phyloP scores from a whole-genome alignment of 352 stramenopile species.

The Globisporangium canariense region DNA sequence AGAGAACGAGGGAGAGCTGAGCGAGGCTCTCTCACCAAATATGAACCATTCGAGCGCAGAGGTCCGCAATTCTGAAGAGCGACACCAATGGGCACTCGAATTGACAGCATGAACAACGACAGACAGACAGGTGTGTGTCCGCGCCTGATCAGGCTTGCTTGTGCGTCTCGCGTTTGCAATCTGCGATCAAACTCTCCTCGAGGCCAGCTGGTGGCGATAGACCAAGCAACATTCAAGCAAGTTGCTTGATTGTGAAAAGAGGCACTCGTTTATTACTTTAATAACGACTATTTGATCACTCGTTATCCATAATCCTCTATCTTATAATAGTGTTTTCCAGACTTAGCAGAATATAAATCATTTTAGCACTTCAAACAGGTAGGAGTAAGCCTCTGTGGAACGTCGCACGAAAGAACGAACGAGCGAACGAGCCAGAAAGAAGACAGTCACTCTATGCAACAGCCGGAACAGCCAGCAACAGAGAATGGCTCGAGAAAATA shows the following conservation, averaged over 20 bases:
- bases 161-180: slow-evolving; percentile 1
- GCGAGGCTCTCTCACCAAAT: too few species aligned
- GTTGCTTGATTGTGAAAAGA: neutral
- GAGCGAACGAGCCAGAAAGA: neutral
- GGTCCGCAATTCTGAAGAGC: too few species aligned
- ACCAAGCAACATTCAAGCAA: slow-evolving; percentile 5
- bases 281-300: neutral
- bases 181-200: neutral
- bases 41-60: too few species aligned
- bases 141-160: neutral
- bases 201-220: neutral
- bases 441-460: neutral
- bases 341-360: neutral
- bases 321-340: neutral
- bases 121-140: neutral
- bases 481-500: neutral
- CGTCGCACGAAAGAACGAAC: neutral
- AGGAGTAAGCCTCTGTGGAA: neutral
- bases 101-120: too few species aligned
- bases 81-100: too few species aligned
- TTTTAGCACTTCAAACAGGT: neutral
- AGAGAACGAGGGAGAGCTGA: too few species aligned
- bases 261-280: neutral
- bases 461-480: neutral
- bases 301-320: neutral